These are phyloP conservation scores for Nicotiana benthamiana DNA, from an alignment of 257 asterid species.

Conservation along the genomic window DNA sequence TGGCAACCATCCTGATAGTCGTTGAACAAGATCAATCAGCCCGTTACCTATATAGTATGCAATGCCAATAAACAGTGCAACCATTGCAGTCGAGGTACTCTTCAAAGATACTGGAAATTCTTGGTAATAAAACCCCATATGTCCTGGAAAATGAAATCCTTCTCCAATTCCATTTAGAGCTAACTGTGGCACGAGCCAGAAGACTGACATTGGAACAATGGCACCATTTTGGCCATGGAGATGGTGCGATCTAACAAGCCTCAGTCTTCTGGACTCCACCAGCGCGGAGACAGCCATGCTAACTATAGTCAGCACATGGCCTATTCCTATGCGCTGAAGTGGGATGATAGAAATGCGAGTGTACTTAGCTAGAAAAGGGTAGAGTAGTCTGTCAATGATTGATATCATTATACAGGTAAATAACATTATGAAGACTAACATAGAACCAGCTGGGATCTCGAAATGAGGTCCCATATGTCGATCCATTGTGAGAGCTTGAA, in stretches of 20 bases:
- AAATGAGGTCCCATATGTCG: slow-evolving; percentile 38
- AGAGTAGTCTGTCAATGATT: slow-evolving; percentile 38
- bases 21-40: slow-evolving; percentile 24
- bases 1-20: slow-evolving; percentile 49
- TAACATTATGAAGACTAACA: slow-evolving; percentile 40
- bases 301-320: slow-evolving; percentile 31
- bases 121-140: slow-evolving; percentile 22
- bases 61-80: slow-evolving; percentile 22
- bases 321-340: slow-evolving; percentile 54
- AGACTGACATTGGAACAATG: slow-evolving; percentile 19
- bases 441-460: slow-evolving; percentile 59
- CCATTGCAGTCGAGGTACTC: slow-evolving; percentile 25
- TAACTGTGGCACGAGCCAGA: slow-evolving; percentile 50
- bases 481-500: slow-evolving; percentile 71
- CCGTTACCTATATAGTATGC: slow-evolving; percentile 23
- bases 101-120: slow-evolving; percentile 29
- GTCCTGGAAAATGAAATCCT: slow-evolving; percentile 31
- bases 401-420: slow-evolving; percentile 41
- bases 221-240: slow-evolving; percentile 7
- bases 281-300: slow-evolving; percentile 48
- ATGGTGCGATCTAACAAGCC: neutral
- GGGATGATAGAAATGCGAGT: slow-evolving; percentile 34
- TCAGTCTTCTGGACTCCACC: slow-evolving; percentile 30
- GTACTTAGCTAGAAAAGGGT: slow-evolving; percentile 39
- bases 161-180: slow-evolving; percentile 35